Evolutionary conservation across 31 red algal species (phyloP), one percentile per base, ranked within the genome.

Genomic region (Bonnemaisonia californica): DNA sequence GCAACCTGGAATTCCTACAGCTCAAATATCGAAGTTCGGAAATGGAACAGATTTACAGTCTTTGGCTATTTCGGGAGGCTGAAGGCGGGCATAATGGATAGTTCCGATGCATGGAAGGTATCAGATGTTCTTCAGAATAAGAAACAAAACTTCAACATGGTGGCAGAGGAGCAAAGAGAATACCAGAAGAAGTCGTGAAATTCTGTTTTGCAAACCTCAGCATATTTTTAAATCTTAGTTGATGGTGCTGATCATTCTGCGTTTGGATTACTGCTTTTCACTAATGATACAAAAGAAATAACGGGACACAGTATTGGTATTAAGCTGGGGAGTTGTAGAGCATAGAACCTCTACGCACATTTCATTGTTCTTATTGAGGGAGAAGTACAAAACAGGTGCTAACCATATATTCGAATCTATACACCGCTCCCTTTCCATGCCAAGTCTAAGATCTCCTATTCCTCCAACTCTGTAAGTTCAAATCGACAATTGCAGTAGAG

Each of bases 401-500:
- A 51, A 51, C 16, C 7, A 51, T 51, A 51, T 51, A 11, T 11
- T 51, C 7, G 45, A 51, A 16, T 7, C 45, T 51, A 16, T 51
- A 16, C 45, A 51, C 45, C 7, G 45, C 9, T 11, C 45, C 7
- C 45, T 51, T 51, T 51, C 45, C 7, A 51, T 51, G n/a, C n/a
- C 45, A 51, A 51, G 45, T 7, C 45, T 11, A 32, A 34, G 63
- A 34, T 34, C 13, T 21, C 9, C 38, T 4, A 60, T 81, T 34
- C 41, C 3, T 3, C 34, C 9, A 39, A 42, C 11, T 55, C 38
- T 68, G 3, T 69, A 69, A 27, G 3, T 81, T 2, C 77, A 81
- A 33, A 30, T 68, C 7, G 77, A 81, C 36, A 81, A 65, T 38
- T 81, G 59, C 29, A 69, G 29, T 37, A 2, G 77, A 13, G 77